Conservation (phyloP, 225 moss, liverwort and hornwort genomes). For the Neckera pumila region DNA sequence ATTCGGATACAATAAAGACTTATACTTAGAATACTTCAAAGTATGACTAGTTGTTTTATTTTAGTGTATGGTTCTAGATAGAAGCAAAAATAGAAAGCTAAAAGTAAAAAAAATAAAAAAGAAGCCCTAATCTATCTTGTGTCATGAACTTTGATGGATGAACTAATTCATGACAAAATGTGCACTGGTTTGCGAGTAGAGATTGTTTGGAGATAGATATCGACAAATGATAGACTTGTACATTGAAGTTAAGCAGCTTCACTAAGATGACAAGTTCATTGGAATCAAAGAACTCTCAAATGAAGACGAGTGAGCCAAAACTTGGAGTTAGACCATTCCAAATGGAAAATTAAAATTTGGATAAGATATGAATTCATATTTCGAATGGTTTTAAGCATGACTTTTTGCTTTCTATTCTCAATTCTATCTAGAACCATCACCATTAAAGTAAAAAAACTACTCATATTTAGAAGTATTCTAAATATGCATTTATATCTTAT, state of each 20-base stretch:
- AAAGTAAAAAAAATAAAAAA: neutral
- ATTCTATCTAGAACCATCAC: neutral
- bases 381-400: neutral
- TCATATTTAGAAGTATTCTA: fast-evolving
- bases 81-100: neutral
- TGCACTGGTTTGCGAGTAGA: too few relatives aligned
- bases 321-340: neutral
- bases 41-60: neutral
- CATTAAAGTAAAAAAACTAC: neutral
- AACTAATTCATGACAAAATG: too few relatives aligned
- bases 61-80: neutral
- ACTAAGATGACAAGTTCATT: neutral
- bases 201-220: too few relatives aligned
- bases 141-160: too few relatives aligned
- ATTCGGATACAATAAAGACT: neutral
- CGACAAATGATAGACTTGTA: fast-evolving
- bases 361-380: neutral
- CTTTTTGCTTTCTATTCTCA: neutral
- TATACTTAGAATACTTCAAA: neutral
- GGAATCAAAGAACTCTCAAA: neutral
- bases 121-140: neutral
- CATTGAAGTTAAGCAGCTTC: fast-evolving
- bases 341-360: neutral
- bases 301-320: neutral
- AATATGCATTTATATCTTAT: neutral